Base-by-base conservation (phyloP, 805 yeast genomes). In the Isabelozyma gotoi region DNA sequence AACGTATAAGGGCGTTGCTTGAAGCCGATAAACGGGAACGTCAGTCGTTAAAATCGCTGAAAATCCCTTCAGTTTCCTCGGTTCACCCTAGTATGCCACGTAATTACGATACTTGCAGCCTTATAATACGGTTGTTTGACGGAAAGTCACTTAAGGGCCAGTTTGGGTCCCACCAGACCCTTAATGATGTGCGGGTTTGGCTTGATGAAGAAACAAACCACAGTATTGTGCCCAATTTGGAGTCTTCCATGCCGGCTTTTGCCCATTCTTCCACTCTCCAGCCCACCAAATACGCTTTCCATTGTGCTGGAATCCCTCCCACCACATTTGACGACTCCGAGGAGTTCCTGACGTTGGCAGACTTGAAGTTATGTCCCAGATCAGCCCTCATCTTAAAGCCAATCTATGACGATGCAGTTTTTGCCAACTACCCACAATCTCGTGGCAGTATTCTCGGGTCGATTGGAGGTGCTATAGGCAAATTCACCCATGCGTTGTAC, bases 381-480 rank as follows among this genome's bases (percentile, higher is more conserved):
- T 83, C 95, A 8, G 88, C 85, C 0, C 62, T 90, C 38, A 82
- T 88, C 18, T 67, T 90, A 49, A 85, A 86, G 56, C 91, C 94
- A 0, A 67, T 73, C 21, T 65, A 53, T 55, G 68, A 57, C 55
- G 64, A 51, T 39, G 38, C 41, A 2, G 45, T 41, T 2, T 38
- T 34, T 3, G 37, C 27, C 8, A 42, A 51, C 2, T 47, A 49
- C 34, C 48, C 50, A 5, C 37, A 50, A 18, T 38, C 42, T 2
- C 33, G 35, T 7, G 44, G 44, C 16, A 20, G 31, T n/a, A 8
- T 43, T 11, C 24, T 47, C 7, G 36, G 39, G 10, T 43, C 45
- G 10, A 20, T 46, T 2, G 48, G 51, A 4, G 34, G 41, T 7
- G 37, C 45, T 1, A 7, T 53, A 2, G 42, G 50, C 8, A 52